Percentiles rank a stretch among this genome's conserved stretches.
Conservation (phyloP, 139 green algal species). For the Chlamydomonas schloesseri region DNA sequence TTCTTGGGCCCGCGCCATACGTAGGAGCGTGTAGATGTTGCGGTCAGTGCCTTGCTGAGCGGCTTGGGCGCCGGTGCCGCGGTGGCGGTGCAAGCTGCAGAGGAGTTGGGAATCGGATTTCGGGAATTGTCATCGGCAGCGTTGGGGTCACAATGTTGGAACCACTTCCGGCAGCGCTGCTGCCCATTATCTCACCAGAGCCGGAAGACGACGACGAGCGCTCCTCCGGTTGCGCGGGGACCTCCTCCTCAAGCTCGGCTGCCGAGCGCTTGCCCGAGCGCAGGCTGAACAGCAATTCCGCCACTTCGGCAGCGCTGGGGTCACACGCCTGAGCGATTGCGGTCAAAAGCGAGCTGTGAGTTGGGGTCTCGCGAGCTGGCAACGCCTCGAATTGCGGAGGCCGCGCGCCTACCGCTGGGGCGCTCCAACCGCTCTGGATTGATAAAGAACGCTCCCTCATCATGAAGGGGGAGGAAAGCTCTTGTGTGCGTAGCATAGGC, state of each 20-base stretch:
- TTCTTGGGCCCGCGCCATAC: conserved; percentile 21
- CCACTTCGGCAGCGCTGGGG: not conserved
- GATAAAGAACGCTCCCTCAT: not conserved
- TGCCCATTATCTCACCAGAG: not conserved
- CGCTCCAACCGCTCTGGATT: not conserved
- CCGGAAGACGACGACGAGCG: conserved; percentile 12
- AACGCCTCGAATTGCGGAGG: no score
- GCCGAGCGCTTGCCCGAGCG: not conserved
- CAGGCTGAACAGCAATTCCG: conserved; percentile 24
- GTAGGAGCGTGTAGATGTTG: conserved; percentile 1
- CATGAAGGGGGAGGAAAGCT: no score
- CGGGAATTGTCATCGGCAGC: not conserved
- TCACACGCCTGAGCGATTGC: not conserved
- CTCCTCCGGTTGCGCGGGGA: not conserved
- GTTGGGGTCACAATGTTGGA: not conserved
- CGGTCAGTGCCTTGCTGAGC: not conserved
- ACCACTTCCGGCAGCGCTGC: no score
- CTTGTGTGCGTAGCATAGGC: no score
- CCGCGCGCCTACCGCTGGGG: no score
- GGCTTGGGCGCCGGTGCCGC: no score
- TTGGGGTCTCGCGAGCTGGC: no score
- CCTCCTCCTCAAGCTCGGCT: conserved; percentile 1
- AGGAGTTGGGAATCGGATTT: no score
- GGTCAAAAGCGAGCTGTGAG: no score
- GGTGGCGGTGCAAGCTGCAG: no score